Conservation (phyloP, 2,329 filamentous ascomycete species). For the Neopestalotiopsis rosae region DNA sequence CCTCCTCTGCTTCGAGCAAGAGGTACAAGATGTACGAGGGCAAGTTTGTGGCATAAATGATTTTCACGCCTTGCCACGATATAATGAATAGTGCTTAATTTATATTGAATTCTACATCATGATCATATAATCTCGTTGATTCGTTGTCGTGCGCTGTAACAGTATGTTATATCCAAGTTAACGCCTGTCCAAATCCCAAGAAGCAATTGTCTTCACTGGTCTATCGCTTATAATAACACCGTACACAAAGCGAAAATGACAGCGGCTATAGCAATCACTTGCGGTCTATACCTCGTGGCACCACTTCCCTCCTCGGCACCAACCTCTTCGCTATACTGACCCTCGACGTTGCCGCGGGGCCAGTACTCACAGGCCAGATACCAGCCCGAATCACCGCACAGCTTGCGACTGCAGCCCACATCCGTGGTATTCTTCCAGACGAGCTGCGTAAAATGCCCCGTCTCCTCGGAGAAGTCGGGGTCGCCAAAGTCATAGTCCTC, state of each 20-base stretch:
- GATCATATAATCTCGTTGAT: not conserved
- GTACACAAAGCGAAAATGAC: not conserved
- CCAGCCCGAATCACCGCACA: slow-evolving; percentile 59
- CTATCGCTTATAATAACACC: not conserved
- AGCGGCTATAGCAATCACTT: not conserved
- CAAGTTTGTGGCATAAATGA: slow-evolving; percentile 18
- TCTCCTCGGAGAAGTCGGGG: slow-evolving; percentile 61
- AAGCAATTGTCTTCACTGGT: not conserved
- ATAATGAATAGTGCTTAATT: not conserved
- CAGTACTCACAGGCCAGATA: slow-evolving; percentile 75
- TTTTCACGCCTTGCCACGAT: not conserved
- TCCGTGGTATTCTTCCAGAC: slow-evolving; percentile 70
- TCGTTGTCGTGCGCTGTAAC: not conserved
- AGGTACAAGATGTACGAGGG: slow-evolving; percentile 27
- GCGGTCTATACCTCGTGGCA: not conserved
- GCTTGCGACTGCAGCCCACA: slow-evolving; percentile 58
- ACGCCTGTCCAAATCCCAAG: not conserved
- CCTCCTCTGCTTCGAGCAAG: slow-evolving; percentile 8
- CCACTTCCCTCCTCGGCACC: slow-evolving; percentile 31
- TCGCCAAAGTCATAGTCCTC: slow-evolving; percentile 62
- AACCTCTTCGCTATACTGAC: slow-evolving; percentile 54
- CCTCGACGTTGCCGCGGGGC: slow-evolving; percentile 68
- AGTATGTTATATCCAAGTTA: not conserved
- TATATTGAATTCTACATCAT: not conserved
- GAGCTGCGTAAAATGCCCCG: slow-evolving; percentile 76